Evolutionary conservation across 495 filamentous ascomycete species (phyloP).

Genomic region (Viridothelium virens): DNA sequence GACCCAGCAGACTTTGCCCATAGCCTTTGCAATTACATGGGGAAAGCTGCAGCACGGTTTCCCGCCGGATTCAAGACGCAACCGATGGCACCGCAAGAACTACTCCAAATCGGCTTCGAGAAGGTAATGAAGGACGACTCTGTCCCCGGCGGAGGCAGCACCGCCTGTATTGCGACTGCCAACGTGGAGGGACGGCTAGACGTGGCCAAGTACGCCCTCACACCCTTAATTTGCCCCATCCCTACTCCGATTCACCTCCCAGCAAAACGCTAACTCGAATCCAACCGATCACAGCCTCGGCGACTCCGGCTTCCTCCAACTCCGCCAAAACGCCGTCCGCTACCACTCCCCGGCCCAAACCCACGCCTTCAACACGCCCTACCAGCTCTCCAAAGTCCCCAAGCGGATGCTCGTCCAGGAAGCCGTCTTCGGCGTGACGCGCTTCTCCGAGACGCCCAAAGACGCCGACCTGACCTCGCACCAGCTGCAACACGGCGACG

Average conservation of each 20-base stretch:
- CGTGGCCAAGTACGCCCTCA: conserved; percentile 74
- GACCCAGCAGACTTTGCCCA: conserved; percentile 95
- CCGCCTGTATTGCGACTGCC: conserved; percentile 74
- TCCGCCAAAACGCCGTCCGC: conserved; percentile 75
- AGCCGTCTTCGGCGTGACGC: conserved; percentile 61
- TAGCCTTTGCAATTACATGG: conserved; percentile 55
- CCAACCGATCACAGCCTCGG: conserved; percentile 49
- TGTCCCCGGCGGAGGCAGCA: conserved; percentile 79
- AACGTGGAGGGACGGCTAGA: conserved; percentile 62
- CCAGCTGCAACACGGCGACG: conserved; percentile 76
- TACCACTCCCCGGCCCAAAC: conserved; percentile 78
- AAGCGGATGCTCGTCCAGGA: conserved; percentile 66
- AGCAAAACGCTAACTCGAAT: neutral
- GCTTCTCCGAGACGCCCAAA: conserved; percentile 68
- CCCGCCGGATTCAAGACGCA: conserved; percentile 39
- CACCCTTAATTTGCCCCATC: no score
- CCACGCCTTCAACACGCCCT: conserved; percentile 96
- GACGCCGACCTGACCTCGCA: conserved; percentile 76
- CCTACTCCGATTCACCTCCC: neutral
- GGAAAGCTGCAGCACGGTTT: conserved; percentile 20
- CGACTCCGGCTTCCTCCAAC: conserved; percentile 87
- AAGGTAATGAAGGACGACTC: conserved; percentile 61
- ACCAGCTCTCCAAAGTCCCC: conserved; percentile 84
- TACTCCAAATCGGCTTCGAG: conserved; percentile 81
- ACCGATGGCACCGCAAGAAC: conserved; percentile 51